Base-by-base conservation (phyloP, 176 grass and related monocot species). In the Oryza nivara region DNA sequence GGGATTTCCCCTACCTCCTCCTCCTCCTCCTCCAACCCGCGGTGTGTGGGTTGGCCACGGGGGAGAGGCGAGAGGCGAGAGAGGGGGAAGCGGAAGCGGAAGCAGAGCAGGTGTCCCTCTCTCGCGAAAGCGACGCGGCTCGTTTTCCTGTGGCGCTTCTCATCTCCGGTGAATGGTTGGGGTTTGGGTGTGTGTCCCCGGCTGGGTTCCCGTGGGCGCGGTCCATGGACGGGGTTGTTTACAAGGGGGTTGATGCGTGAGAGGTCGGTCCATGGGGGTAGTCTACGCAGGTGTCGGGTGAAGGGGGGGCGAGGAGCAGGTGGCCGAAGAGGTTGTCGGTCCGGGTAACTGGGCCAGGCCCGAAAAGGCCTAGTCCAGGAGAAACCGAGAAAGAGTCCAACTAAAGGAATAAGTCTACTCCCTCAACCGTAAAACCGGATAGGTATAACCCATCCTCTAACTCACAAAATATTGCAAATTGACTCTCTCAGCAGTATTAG, bases 51-150 rank as follows among this genome's bases (percentile, higher is more conserved):
- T 32, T 30, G 83, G 79, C 88, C 83, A 89, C 79, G 61, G 44
- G 63, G 63, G 20, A 26, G 1, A 32, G 30, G 2, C 30, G 30
- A 32, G 30, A 32, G 30, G 0, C 30, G 0, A 0, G 14, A 60
- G 30, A 25, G 12, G 44, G 52, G 52, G 12, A 49, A 40, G 70
- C 40, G 34, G 49, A 4, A 22, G 79, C 54, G 41, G 51, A 5
- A 23, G 79, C 89, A 90, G 84, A 75, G 75, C 75, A 68, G 16
- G 68, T 43, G 70, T 76, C 35, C 35, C 63, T 64, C 85, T 87
- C 83, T 83, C 84, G 80, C 40, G 83, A 85, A 1, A 64, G 72
- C 77, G 77, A 85, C 82, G 19, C 64, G 0, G 11, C 41, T 26
- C 64, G 44, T 76, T 80, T 68, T 38, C 49, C 30, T 32, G 30